Conservation (phyloP, 2,329 filamentous ascomycete species). For the Lasiodiplodia citricola region DNA sequence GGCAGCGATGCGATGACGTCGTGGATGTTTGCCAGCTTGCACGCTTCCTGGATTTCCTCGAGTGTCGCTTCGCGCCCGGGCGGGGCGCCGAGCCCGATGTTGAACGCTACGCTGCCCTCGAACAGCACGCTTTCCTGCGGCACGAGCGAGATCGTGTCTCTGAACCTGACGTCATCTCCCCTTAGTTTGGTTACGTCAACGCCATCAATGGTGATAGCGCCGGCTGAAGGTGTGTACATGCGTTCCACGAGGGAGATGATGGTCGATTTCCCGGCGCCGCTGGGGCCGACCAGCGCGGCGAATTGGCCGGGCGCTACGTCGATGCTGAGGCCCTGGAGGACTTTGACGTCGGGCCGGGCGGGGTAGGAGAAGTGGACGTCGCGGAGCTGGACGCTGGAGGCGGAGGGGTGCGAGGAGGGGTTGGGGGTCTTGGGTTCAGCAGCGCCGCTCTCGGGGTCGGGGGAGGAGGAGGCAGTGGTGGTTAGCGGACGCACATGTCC, state of each 20-base stretch:
- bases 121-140: conserved; percentile 56
- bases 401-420: neutral
- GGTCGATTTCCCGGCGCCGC: conserved; percentile 71
- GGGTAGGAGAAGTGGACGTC: conserved; percentile 71
- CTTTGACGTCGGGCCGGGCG: conserved; percentile 62
- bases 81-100: conserved; percentile 54
- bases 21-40: conserved; percentile 72
- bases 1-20: conserved; percentile 68
- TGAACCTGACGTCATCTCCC: neutral
- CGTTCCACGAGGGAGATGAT: conserved; percentile 61
- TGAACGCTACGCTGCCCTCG: conserved; percentile 54
- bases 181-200: conserved; percentile 56
- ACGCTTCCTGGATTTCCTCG: conserved; percentile 69
- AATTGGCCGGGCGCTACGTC: conserved; percentile 65
- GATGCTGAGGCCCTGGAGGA: conserved; percentile 63
- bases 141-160: conserved; percentile 49
- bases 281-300: conserved; percentile 68
- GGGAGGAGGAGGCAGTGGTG: neutral
- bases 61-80: conserved; percentile 62
- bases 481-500: conserved; percentile 30
- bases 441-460: neutral
- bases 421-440: conserved; percentile 34
- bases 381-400: conserved; percentile 59
- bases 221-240: conserved; percentile 59
- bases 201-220: conserved; percentile 59